Evolutionary conservation across 2,329 filamentous ascomycete species (phyloP).

Genomic region (Fusarium sacchari): DNA sequence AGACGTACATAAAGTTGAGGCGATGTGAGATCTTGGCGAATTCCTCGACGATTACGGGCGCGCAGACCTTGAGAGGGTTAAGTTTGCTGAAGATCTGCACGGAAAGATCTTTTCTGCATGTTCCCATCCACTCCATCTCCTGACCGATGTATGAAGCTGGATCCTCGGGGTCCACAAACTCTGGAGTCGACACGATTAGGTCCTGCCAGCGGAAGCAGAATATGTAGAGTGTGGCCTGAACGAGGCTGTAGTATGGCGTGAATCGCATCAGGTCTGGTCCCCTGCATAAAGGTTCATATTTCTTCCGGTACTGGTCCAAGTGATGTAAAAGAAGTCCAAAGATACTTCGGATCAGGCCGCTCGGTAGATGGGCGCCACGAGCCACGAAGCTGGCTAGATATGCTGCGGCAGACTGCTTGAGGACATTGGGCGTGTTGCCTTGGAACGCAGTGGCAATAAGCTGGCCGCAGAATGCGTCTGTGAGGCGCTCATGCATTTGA

Average conservation of each 20-base stretch:
- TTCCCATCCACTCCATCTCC: constrained; percentile 81
- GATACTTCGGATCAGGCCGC: constrained; percentile 80
- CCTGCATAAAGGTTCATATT: constrained; percentile 78
- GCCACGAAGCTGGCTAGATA: constrained; percentile 97
- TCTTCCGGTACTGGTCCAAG: constrained; percentile 77
- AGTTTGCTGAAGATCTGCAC: constrained; percentile 86
- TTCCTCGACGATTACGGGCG: constrained; percentile 87
- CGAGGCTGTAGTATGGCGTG: constrained; percentile 84
- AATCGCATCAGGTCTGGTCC: constrained; percentile 89
- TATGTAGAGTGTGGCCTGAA: constrained; percentile 92
- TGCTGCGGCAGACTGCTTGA: constrained; percentile 86
- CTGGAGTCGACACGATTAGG: constrained; percentile 72
- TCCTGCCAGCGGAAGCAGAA: constrained; percentile 99
- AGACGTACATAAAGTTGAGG: constrained; percentile 89
- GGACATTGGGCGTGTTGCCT: constrained; percentile 73
- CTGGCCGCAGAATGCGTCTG: constrained; percentile 83
- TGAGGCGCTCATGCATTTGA: constrained; percentile 80
- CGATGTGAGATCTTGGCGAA: constrained; percentile 90
- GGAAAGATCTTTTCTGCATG: constrained; percentile 77
- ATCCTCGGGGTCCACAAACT: constrained; percentile 71
- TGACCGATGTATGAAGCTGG: constrained; percentile 69
- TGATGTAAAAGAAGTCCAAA: constrained; percentile 82
- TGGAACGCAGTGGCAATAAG: constrained; percentile 65
- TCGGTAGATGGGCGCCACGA: constrained; percentile 82
- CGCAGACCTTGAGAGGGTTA: constrained; percentile 95